These are phyloP conservation scores for Hansenula lynferdii DNA, from an alignment of 1,139 yeast genomes.

Conservation along the genomic window DNA sequence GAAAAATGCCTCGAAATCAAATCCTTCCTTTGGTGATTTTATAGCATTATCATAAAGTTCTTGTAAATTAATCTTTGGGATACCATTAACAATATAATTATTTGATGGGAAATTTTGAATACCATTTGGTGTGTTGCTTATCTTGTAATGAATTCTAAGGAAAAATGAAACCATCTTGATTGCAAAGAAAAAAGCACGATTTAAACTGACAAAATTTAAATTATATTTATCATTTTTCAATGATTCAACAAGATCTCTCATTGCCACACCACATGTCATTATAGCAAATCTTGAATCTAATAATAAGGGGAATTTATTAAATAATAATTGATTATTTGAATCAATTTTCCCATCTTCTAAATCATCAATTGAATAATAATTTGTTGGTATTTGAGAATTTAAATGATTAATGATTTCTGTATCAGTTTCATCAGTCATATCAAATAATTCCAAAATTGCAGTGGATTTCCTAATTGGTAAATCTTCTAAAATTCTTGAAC, in stretches of 20 bases:
- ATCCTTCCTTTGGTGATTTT: not conserved
- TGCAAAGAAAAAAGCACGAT: slow-evolving; percentile 1
- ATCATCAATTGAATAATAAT: not conserved
- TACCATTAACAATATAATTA: not conserved
- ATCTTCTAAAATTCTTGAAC: not conserved
- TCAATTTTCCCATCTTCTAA: slow-evolving; percentile 1
- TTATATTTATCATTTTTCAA: not conserved
- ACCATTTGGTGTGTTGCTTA: not conserved
- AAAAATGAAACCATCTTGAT: not conserved
- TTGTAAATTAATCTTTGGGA: not conserved
- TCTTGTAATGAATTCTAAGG: not conserved
- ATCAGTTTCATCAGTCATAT: not conserved
- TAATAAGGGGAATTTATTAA: not conserved
- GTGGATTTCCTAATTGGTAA: not conserved
- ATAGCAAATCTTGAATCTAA: not conserved
- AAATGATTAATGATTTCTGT: not conserved
- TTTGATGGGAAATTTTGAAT: not conserved
- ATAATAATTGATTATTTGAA: not conserved
- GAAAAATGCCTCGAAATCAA: not conserved
- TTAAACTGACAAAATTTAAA: not conserved
- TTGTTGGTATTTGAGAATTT: not conserved
- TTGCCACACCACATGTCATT: not conserved
- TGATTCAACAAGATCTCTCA: not conserved
- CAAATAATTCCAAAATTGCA: not conserved
- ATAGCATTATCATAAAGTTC: not conserved